Evolutionary conservation across 768 basidiomycete species (phyloP), one percentile per base, ranked within the genome.

Genomic region (Chalciporus pseudorubinellus): DNA sequence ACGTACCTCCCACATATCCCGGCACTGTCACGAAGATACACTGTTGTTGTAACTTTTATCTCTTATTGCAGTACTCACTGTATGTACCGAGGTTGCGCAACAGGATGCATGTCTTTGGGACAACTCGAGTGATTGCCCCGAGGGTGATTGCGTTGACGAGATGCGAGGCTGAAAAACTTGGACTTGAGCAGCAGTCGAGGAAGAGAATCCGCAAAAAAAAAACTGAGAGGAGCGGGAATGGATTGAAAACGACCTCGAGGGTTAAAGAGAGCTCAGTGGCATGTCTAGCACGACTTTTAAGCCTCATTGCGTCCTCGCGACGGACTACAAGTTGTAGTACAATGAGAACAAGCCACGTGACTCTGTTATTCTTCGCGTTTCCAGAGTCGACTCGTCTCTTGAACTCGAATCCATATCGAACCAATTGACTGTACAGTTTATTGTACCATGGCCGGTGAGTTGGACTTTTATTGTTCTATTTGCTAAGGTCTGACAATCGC

Each of bases 51-150:
- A 52, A 58, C 62, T 59, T 50, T 54, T 60, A 52, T 55, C 53
- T 19, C 20, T 66, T 58, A 58, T 61, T 61, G 39, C 57, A 62
- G 51, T 69, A 58, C 59, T 49, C 42, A 46, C 50, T 38, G 28
- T 63, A 61, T 43, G 56, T 69, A 67, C 56, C 54, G 53, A 58
- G 48, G 68, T 65, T 67, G 68, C 66, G 63, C 68, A 69, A 66
- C 68, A 68, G 63, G 68, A 67, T 67, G 52, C 52, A 67, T 58
- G 57, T 69, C 66, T 65, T 67, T 69, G 62, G 53, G 65, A 66
- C 67, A 19, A 13, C 29, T 16, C 9, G 21, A 51, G 16, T n/a
- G 11, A 8, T 22, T 13, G 49, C 14, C 4, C n/a, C 3, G 34
- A 16, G 6, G 16, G 16, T 16, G 14, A 29, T 24, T 16, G 26